Percentiles rank a stretch among this genome's conserved stretches.
Conservation (phyloP, 139 green algal species). For the Micromonas pusilla region DNA sequence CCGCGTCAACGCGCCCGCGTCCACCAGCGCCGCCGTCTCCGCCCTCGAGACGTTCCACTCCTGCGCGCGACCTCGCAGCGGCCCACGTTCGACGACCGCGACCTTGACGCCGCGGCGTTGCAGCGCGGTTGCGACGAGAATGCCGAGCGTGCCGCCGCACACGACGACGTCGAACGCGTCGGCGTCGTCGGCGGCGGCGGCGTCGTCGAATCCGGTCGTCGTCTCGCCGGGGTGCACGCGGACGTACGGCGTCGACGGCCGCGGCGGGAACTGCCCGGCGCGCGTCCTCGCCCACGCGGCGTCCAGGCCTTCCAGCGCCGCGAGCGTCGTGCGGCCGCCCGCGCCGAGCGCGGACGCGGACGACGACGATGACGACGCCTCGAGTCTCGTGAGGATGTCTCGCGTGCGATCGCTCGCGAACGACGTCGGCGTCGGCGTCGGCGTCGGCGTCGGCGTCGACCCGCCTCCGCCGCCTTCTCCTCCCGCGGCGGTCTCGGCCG, state of each 20-base stretch:
- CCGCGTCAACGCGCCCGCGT: slow-evolving; percentile 59
- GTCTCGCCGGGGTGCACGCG: neutral
- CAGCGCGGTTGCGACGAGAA: slow-evolving; percentile 75
- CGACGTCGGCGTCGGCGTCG: too few species aligned
- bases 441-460: too few species aligned
- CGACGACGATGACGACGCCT: too few species aligned
- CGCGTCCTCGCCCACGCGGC: neutral
- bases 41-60: slow-evolving; percentile 80
- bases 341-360: too few species aligned
- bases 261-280: neutral
- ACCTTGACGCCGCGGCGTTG: slow-evolving; percentile 61
- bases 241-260: neutral
- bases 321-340: slow-evolving; percentile 15
- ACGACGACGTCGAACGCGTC: slow-evolving; percentile 70
- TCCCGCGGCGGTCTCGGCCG: too few species aligned
- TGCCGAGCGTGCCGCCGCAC: slow-evolving; percentile 81
- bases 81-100: slow-evolving; percentile 78
- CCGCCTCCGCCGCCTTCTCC: too few species aligned
- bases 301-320: neutral
- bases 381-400: too few species aligned
- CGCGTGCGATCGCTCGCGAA: too few species aligned
- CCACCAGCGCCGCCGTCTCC: slow-evolving; percentile 65
- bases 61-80: slow-evolving; percentile 56
- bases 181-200: neutral
- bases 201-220: neutral